Evolutionary conservation across 108 stramenopile species (phyloP).

Genomic region (Asterionellopsis glacialis): DNA sequence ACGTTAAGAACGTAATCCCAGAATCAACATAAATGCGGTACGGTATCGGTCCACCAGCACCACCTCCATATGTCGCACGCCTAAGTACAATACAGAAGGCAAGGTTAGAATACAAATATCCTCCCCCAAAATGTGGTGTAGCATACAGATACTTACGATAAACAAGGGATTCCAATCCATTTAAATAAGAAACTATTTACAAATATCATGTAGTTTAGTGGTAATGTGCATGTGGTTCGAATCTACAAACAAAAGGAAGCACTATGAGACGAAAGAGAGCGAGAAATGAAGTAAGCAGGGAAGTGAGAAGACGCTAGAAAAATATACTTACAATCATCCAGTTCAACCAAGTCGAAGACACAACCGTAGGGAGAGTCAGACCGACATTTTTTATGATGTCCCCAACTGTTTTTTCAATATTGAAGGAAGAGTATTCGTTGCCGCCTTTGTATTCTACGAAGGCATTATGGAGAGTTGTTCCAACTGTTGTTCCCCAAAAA

Average conservation of each 20-base stretch:
- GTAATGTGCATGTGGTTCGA: slow-evolving; percentile 52
- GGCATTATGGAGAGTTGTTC: too few relatives aligned
- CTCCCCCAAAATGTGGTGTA: too few relatives aligned
- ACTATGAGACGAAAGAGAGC: too few relatives aligned
- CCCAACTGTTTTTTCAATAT: slow-evolving; percentile 15
- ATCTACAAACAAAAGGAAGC: slow-evolving; percentile 10
- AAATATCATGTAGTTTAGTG: slow-evolving; percentile 75
- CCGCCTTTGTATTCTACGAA: too few relatives aligned
- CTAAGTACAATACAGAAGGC: slow-evolving; percentile 4
- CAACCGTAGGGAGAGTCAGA: slow-evolving; percentile 48
- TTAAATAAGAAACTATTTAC: slow-evolving; percentile 67
- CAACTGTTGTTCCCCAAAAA: too few relatives aligned
- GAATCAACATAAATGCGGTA: slow-evolving; percentile 83
- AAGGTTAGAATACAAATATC: too few relatives aligned
- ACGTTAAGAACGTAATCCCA: slow-evolving; percentile 71
- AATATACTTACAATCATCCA: slow-evolving; percentile 76
- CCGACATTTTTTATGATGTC: slow-evolving; percentile 54
- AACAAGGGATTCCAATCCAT: slow-evolving; percentile 36
- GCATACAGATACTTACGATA: slow-evolving; percentile 12
- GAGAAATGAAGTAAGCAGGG: too few relatives aligned
- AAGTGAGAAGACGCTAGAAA: slow-evolving; percentile 11
- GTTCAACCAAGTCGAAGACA: slow-evolving; percentile 77
- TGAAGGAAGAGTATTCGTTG: too few relatives aligned
- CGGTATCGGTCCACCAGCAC: slow-evolving; percentile 74
- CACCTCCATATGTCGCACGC: slow-evolving; percentile 28